Evolutionary conservation across 768 basidiomycete genomes (phyloP).

Genomic region (Tulasnella sp.): DNA sequence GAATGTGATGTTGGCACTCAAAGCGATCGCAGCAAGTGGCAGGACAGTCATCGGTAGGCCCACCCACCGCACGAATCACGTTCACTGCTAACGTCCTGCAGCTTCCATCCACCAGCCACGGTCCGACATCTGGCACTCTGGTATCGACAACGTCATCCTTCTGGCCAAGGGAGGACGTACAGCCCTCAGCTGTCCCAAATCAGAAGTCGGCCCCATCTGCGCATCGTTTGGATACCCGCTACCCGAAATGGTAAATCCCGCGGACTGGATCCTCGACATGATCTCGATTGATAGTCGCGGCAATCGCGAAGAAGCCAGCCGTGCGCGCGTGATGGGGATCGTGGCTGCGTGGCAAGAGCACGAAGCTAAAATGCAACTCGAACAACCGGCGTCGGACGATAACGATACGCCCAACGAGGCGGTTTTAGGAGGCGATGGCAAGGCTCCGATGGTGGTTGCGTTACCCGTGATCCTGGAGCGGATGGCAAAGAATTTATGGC

Average conservation of each 20-base stretch:
- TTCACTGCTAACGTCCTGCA: not conserved
- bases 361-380: not conserved
- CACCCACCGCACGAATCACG: not conserved
- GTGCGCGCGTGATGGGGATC: slow-evolving; percentile 8
- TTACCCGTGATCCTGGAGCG: slow-evolving; percentile 20
- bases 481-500: slow-evolving; percentile 20
- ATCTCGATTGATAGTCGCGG: slow-evolving; percentile 17
- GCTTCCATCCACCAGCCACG: slow-evolving; percentile 31
- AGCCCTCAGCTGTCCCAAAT: slow-evolving; percentile 18
- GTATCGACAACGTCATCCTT: slow-evolving; percentile 27
- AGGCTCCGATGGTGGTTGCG: slow-evolving; percentile 7
- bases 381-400: not conserved
- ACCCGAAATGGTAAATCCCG: slow-evolving; percentile 20
- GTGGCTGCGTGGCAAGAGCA: slow-evolving; percentile 10
- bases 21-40: slow-evolving; percentile 31
- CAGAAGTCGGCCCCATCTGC: slow-evolving; percentile 12
- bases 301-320: not conserved
- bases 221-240: slow-evolving; percentile 1
- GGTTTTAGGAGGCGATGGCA: not conserved
- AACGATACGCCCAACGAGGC: not conserved
- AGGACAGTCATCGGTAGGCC: slow-evolving; percentile 31
- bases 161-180: slow-evolving; percentile 25
- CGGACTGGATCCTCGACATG: slow-evolving; percentile 22
- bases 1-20: slow-evolving; percentile 35
- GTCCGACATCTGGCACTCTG: slow-evolving; percentile 28